Evolutionary conservation across 2,329 filamentous ascomycete species (phyloP).

Genomic region (Apiospora pterosperma): DNA sequence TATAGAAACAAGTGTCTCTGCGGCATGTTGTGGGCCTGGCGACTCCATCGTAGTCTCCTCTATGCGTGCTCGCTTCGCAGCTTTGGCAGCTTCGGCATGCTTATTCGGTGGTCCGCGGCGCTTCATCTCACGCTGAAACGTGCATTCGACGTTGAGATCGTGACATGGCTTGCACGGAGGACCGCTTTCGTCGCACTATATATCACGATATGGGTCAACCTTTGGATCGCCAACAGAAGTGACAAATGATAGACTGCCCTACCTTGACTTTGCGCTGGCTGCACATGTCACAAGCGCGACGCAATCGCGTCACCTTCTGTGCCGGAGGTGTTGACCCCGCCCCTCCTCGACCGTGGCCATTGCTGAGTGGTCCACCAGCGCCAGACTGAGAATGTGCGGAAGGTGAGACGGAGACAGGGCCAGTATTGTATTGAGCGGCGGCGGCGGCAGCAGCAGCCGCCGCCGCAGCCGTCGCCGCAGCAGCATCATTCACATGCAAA

Average conservation of each 20-base stretch:
- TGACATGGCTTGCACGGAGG: slow-evolving; percentile 55
- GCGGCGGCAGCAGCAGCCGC: neutral
- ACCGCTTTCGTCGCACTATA: slow-evolving; percentile 49
- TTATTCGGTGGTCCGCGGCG: slow-evolving; percentile 58
- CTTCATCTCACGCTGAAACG: slow-evolving; percentile 54
- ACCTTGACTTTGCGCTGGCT: slow-evolving; percentile 60
- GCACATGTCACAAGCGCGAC: slow-evolving; percentile 60
- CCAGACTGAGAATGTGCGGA: neutral
- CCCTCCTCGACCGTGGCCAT: neutral
- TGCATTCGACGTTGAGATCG: slow-evolving; percentile 56
- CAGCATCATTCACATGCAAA: slow-evolving; percentile 23
- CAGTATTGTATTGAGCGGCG: neutral
- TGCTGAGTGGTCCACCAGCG: neutral
- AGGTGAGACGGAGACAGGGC: neutral
- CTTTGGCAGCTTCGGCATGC: slow-evolving; percentile 53
- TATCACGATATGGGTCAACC: slow-evolving; percentile 7
- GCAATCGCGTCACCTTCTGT: slow-evolving; percentile 50
- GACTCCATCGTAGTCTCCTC: slow-evolving; percentile 27
- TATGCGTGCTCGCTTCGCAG: slow-evolving; percentile 43
- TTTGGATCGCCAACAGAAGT: neutral
- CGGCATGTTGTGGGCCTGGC: slow-evolving; percentile 43
- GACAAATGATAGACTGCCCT: slow-evolving; percentile 4
- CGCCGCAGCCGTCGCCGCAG: slow-evolving; percentile 3
- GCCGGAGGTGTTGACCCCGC: slow-evolving; percentile 10
- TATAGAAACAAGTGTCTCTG: slow-evolving; percentile 47